Percentiles rank a stretch among this genome's conserved stretches.
phyloP scores from a whole-genome alignment of 305 asterid species.

The Vinca major region DNA sequence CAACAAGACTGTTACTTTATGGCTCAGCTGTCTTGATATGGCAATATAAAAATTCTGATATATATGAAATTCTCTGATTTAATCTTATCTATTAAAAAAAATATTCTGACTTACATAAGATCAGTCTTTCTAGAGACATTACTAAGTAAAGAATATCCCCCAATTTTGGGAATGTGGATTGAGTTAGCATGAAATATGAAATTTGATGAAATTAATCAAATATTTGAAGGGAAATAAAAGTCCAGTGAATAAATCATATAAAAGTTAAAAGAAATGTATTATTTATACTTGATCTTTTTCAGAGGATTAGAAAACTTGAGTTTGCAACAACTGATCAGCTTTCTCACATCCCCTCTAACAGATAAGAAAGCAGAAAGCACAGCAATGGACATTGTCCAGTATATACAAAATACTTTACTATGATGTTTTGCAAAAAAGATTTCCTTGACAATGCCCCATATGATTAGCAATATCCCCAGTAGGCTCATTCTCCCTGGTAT shows the following conservation, averaged over 20 bases:
- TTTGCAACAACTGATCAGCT: slow-evolving; percentile 33
- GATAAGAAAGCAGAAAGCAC: slow-evolving; percentile 41
- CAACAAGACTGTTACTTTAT: too few species aligned
- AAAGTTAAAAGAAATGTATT: slow-evolving; percentile 10
- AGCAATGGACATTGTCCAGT: slow-evolving; percentile 43
- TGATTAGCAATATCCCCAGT: slow-evolving; percentile 39
- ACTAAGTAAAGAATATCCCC: not conserved
- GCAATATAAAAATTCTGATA: too few species aligned
- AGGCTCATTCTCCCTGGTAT: slow-evolving; percentile 45
- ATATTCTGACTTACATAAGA: not conserved
- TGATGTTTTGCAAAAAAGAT: slow-evolving; percentile 18
- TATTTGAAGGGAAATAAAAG: not conserved
- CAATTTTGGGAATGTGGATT: not conserved
- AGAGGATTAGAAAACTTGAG: slow-evolving; percentile 17
- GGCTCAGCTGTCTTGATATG: too few species aligned
- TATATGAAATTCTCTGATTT: too few species aligned
- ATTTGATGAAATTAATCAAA: not conserved
- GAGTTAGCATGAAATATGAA: not conserved
- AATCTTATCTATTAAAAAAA: not conserved
- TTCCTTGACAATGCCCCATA: slow-evolving; percentile 50
- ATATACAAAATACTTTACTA: slow-evolving; percentile 19
- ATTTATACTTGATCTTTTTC: slow-evolving; percentile 26
- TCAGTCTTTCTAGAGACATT: not conserved
- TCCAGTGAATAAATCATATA: not conserved
- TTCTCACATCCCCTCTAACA: slow-evolving; percentile 46